A percentile compares a stretch with the other conserved stretches of the same genome.
phyloP scores from a whole-genome alignment of 1,139 yeast species.

The Suhomyces panamericanus region DNA sequence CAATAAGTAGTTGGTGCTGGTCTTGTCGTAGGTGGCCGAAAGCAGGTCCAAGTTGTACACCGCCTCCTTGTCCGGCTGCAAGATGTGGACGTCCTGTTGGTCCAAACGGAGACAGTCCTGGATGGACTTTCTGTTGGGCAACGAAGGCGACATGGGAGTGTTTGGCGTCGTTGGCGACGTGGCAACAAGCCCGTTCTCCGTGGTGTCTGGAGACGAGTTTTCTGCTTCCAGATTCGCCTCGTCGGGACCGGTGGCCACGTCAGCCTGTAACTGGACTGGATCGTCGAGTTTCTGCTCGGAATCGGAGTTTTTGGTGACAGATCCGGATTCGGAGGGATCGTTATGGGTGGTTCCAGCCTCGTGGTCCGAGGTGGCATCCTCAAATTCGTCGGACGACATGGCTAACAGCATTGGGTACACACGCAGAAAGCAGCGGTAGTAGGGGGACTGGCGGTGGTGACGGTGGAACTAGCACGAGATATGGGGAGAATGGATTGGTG shows the following conservation, averaged over 20 bases:
- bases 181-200: constrained; percentile 1
- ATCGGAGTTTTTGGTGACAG: no score
- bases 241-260: constrained; percentile 1
- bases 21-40: constrained; percentile 26
- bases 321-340: not conserved
- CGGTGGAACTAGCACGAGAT: no score
- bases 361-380: constrained; percentile 19
- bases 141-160: constrained; percentile 9
- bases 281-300: not conserved
- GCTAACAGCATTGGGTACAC: not conserved
- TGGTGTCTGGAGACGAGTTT: not conserved
- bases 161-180: constrained; percentile 1
- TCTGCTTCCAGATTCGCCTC: constrained; percentile 1
- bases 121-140: constrained; percentile 33
- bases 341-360: not conserved
- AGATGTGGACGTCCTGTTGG: constrained; percentile 23
- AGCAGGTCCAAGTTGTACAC: constrained; percentile 18
- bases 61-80: constrained; percentile 12
- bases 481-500: no score
- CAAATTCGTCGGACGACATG: constrained; percentile 23
- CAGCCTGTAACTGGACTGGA: not conserved
- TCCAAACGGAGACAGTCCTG: constrained; percentile 31
- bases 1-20: constrained; percentile 33
- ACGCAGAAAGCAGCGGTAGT: not conserved
- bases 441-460: no score